Evolutionary conservation across 2,329 filamentous ascomycete genomes (phyloP), one percentile per base, ranked within the genome.

Genomic region (Fusarium chlamydosporum): DNA sequence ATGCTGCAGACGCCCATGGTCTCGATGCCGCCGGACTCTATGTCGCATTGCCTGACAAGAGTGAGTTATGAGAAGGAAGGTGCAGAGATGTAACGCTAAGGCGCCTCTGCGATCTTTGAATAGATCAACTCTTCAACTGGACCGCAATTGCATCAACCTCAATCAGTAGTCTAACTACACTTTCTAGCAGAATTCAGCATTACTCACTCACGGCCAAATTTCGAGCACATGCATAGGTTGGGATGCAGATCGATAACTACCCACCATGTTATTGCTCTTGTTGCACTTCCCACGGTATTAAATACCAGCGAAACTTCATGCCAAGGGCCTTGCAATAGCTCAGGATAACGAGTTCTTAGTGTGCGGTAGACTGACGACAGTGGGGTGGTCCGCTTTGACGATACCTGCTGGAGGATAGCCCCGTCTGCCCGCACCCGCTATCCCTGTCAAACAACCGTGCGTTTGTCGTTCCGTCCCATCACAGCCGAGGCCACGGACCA

Each of bases 401-500:
- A 66, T 46, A 51, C 61, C 61, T 66, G 46, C 60, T 62, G 31
- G 47, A 56, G 35, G n/a, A 38, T 38, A 50, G 33, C 33, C 47
- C 57, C 40, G 29, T 45, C 33, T 53, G 65, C 62, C 72, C 67
- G 71, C 71, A 63, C 67, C 67, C 62, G 50, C 61, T 58, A 74
- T 74, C 72, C 72, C 45, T 66, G 72, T 63, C 62, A 40, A 51
- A 41, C 42, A 56, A 57, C 72, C 68, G 65, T 74, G 72, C 71
- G 64, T 65, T 52, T 53, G 56, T 74, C 61, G 64, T 55, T 72
- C 61, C 64, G 65, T 72, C 64, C 69, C 72, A 68, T 73, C 63
- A 63, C 54, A 72, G 59, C 68, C 58, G 70, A 73, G 61, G 50
- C 64, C 72, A 75, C 71, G 70, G 73, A 75, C 71, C 72, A 75